These are phyloP conservation scores for Kwoniella newhampshirensis DNA, from an alignment of 768 basidiomycete species.

Conservation along the genomic window DNA sequence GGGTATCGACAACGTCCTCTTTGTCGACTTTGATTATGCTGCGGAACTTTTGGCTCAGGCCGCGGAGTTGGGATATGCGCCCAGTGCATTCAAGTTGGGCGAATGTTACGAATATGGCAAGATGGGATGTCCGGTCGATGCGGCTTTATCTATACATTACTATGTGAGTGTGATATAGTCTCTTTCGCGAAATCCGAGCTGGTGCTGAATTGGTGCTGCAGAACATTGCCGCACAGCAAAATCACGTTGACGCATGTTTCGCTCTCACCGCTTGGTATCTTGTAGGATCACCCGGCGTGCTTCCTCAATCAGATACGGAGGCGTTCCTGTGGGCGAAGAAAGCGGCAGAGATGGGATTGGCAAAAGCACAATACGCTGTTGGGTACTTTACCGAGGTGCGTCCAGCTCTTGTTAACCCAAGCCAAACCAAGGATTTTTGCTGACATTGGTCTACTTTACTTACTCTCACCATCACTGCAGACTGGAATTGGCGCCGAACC, in stretches of 20 bases:
- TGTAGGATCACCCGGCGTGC: constrained; percentile 93
- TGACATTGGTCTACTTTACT: not conserved
- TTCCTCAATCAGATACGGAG: constrained; percentile 97
- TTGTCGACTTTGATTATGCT: constrained; percentile 93
- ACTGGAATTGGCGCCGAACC: constrained; percentile 62
- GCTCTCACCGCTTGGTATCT: constrained; percentile 99
- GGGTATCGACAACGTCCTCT: constrained; percentile 97
- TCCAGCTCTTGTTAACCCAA: constrained; percentile 1
- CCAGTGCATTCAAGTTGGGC: constrained; percentile 89
- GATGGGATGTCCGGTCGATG: constrained; percentile 96
- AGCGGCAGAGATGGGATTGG: constrained; percentile 85
- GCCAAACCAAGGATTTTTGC: not conserved
- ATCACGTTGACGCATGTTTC: constrained; percentile 94
- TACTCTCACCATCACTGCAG: constrained; percentile 41
- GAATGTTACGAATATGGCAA: constrained; percentile 99
- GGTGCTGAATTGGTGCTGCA: constrained; percentile 47
- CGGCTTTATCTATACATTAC: constrained; percentile 96
- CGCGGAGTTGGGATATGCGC: constrained; percentile 91
- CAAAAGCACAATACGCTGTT: constrained; percentile 96
- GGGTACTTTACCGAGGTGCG: constrained; percentile 88
- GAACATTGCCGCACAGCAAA: constrained; percentile 98
- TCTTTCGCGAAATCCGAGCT: not conserved
- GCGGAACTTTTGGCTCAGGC: constrained; percentile 92
- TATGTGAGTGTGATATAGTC: constrained; percentile 64
- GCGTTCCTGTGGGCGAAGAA: constrained; percentile 96